A percentile compares a stretch with the other conserved stretches of the same genome.
Conservation (phyloP, 306 rosid genomes). For the Leucaena leucocephala region DNA sequence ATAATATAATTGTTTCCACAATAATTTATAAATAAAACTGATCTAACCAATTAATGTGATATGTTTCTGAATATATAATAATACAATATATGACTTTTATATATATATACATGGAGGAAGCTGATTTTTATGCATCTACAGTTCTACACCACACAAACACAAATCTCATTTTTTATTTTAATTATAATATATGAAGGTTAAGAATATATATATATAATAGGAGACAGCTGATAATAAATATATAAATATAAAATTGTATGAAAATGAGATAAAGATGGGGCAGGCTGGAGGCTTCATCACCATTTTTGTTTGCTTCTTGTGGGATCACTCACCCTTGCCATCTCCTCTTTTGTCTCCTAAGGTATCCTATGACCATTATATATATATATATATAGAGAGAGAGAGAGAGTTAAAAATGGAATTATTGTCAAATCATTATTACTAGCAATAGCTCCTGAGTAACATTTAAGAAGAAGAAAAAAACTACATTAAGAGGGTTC, state of each 20-base stretch:
- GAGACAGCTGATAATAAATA: neutral
- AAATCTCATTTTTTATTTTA: neutral
- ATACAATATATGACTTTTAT: neutral
- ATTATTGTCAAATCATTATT: neutral
- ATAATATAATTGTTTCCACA: neutral
- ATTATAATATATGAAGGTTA: neutral
- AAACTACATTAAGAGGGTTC: too few relatives aligned
- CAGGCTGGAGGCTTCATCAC: constrained; percentile 3
- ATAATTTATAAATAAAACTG: neutral
- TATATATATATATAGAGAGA: neutral
- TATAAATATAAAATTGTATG: too few relatives aligned
- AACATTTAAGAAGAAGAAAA: too few relatives aligned
- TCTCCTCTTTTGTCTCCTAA: constrained; percentile 5
- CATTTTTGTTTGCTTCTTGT: neutral
- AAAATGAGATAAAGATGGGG: neutral
- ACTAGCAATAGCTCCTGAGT: too few relatives aligned
- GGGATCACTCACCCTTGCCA: neutral
- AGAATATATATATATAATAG: neutral
- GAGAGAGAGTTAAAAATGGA: neutral
- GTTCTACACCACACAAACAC: neutral
- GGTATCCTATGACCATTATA: constrained; percentile 2
- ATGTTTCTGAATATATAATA: neutral
- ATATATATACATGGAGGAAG: neutral
- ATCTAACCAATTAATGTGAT: neutral
- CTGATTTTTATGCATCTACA: neutral